Percentiles rank a stretch among this genome's conserved stretches.
Conservation (phyloP, 768 basidiomycete species). For the Boletus edulis region DNA sequence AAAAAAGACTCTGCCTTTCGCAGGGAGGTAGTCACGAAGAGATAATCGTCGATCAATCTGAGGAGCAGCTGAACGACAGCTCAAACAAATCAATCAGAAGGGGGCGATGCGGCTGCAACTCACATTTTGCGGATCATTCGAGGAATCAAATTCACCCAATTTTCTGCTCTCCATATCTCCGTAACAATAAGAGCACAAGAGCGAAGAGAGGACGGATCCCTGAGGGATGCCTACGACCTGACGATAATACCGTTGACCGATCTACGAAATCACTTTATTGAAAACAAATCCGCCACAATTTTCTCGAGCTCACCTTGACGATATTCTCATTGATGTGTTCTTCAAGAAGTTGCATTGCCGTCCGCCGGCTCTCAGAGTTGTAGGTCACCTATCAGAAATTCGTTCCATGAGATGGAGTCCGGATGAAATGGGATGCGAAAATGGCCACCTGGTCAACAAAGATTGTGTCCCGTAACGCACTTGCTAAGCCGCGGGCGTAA, state of each 20-base stretch:
- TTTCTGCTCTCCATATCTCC: constrained; percentile 78
- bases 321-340: constrained; percentile 93
- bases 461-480: constrained; percentile 66
- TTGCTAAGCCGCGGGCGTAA: constrained; percentile 67
- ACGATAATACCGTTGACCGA: constrained; percentile 75
- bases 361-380: constrained; percentile 46
- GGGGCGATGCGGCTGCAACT: constrained; percentile 21
- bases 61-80: constrained; percentile 57
- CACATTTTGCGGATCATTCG: constrained; percentile 61
- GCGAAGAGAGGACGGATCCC: constrained; percentile 89
- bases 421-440: not conserved
- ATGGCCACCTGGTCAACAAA: constrained; percentile 76
- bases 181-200: constrained; percentile 95
- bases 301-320: constrained; percentile 60
- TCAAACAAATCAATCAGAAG: not conserved
- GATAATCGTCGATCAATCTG: constrained; percentile 92
- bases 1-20: constrained; percentile 67
- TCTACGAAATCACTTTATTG: constrained; percentile 42
- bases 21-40: constrained; percentile 74
- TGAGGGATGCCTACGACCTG: constrained; percentile 97
- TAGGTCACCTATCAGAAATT: constrained; percentile 47
- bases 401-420: not conserved
- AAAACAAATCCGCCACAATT: not conserved
- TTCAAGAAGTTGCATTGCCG: constrained; percentile 71
- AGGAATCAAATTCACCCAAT: constrained; percentile 41